phyloP scores from a whole-genome alignment of 192 early-diverging fungal species.

The Coemansia sp. region DNA sequence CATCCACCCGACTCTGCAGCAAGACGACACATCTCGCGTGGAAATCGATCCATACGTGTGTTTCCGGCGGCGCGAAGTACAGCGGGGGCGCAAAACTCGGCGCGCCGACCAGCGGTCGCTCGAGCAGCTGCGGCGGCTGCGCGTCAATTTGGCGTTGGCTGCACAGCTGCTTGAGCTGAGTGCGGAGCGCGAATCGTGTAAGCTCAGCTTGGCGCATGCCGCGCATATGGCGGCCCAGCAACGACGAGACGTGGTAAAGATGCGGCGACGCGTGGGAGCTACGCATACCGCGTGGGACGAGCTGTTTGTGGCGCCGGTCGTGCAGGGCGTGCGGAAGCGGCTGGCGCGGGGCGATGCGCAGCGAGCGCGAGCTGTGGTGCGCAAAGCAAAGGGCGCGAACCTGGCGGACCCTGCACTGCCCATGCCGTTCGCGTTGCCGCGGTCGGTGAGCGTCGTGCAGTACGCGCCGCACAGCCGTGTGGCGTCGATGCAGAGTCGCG shows the following conservation, averaged over 20 bases:
- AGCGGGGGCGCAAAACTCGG: slow-evolving; percentile 80
- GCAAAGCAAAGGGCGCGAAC: slow-evolving; percentile 5
- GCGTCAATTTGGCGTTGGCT: slow-evolving; percentile 74
- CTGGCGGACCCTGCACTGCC: slow-evolving; percentile 19
- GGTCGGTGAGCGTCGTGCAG: slow-evolving; percentile 32
- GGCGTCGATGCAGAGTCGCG: slow-evolving; percentile 23
- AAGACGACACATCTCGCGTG: slow-evolving; percentile 64
- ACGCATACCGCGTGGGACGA: slow-evolving; percentile 23
- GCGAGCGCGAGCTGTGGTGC: slow-evolving; percentile 17
- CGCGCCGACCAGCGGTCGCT: slow-evolving; percentile 82
- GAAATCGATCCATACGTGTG: slow-evolving; percentile 94
- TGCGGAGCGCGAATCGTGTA: slow-evolving; percentile 69
- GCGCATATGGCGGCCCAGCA: slow-evolving; percentile 58
- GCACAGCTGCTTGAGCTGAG: slow-evolving; percentile 80
- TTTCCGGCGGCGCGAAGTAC: slow-evolving; percentile 93
- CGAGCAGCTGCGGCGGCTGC: slow-evolving; percentile 81
- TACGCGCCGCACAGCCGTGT: slow-evolving; percentile 26
- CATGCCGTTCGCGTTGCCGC: slow-evolving; percentile 37
- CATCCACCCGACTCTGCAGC: slow-evolving; percentile 45
- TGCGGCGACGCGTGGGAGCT: slow-evolving; percentile 33
- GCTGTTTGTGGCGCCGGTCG: slow-evolving; percentile 43
- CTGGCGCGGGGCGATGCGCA: slow-evolving; percentile 27
- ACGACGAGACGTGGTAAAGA: slow-evolving; percentile 30
- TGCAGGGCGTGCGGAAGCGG: slow-evolving; percentile 31
- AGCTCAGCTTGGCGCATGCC: slow-evolving; percentile 69